A percentile compares a stretch with the other conserved stretches of the same genome.
Evolutionary conservation across 2,329 filamentous ascomycete genomes (phyloP).

Genomic region (Pseudonectria foliicola): DNA sequence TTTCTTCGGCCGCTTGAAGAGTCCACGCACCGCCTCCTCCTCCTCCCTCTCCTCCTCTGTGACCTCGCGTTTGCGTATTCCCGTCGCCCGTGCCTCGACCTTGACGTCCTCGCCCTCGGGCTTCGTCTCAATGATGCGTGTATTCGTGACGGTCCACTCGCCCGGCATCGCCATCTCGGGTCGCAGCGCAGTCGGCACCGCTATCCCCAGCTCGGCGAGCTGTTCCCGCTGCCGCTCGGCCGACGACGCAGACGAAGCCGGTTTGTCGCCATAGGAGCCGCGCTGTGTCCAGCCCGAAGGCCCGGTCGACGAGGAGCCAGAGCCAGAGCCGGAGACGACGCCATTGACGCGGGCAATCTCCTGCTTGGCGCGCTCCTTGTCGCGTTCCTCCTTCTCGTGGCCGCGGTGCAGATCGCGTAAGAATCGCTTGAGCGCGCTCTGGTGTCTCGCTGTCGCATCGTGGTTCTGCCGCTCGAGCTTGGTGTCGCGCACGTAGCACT

Average conservation of each 20-base stretch:
- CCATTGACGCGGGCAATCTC: constrained; percentile 85
- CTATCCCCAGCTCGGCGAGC: constrained; percentile 78
- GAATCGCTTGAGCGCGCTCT: constrained; percentile 79
- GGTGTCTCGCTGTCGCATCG: constrained; percentile 78
- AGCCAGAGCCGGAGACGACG: constrained; percentile 54
- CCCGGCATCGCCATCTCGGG: constrained; percentile 80
- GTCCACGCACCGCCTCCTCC: constrained; percentile 48
- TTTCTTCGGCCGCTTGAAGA: constrained; percentile 52
- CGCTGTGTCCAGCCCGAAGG: constrained; percentile 8
- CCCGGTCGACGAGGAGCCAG: constrained; percentile 31
- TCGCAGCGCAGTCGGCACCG: constrained; percentile 70
- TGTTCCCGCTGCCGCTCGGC: constrained; percentile 81
- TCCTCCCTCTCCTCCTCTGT: constrained; percentile 57
- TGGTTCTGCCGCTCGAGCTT: constrained; percentile 84
- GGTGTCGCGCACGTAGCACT: constrained; percentile 83
- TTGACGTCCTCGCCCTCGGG: constrained; percentile 32
- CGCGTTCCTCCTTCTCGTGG: constrained; percentile 72
- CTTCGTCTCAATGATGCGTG: constrained; percentile 47
- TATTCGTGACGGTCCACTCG: constrained; percentile 72
- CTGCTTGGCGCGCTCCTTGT: constrained; percentile 73
- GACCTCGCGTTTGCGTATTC: constrained; percentile 55
- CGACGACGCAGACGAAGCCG: constrained; percentile 46
- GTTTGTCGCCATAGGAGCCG: constrained; percentile 1
- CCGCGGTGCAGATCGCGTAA: constrained; percentile 80
- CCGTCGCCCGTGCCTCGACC: constrained; percentile 43